Evolutionary conservation across 2,329 filamentous ascomycete species (phyloP).

Genomic region (Ophiostoma angusticollis): DNA sequence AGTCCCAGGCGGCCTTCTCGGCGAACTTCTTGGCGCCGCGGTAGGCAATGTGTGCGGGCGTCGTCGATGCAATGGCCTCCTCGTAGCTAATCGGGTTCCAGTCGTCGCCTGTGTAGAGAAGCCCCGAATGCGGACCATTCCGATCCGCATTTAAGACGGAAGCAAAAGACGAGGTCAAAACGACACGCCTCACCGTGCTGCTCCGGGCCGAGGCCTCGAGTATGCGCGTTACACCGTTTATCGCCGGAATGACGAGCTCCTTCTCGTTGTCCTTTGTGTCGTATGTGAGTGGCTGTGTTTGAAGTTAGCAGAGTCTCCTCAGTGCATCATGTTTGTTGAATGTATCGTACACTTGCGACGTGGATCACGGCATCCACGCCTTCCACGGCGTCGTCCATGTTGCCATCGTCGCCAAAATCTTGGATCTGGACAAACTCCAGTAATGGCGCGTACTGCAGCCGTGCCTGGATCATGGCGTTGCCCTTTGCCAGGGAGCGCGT

Average conservation of each 20-base stretch:
- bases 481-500: conserved; percentile 10
- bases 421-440: conserved; percentile 28
- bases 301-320: not conserved
- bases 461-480: conserved; percentile 17
- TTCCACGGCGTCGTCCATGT: conserved; percentile 20
- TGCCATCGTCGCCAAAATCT: conserved; percentile 25
- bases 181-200: conserved; percentile 15
- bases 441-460: conserved; percentile 19
- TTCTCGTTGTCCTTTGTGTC: conserved; percentile 31
- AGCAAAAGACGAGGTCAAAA: conserved; percentile 16
- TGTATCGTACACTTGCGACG: conserved; percentile 17
- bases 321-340: no score
- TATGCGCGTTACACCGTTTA: conserved; percentile 32
- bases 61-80: conserved; percentile 27
- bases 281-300: conserved; percentile 23
- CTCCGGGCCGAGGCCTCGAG: conserved; percentile 23
- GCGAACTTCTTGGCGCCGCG: conserved; percentile 42
- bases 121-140: conserved; percentile 14
- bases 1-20: conserved; percentile 41
- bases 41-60: conserved; percentile 28
- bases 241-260: conserved; percentile 31
- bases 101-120: conserved; percentile 30
- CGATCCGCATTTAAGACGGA: conserved; percentile 14
- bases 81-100: conserved; percentile 41
- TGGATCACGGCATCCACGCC: conserved; percentile 21